Evolutionary conservation across 1,284 basidiomycete genomes (phyloP).

Genomic region (Pisolithus thermaeus): DNA sequence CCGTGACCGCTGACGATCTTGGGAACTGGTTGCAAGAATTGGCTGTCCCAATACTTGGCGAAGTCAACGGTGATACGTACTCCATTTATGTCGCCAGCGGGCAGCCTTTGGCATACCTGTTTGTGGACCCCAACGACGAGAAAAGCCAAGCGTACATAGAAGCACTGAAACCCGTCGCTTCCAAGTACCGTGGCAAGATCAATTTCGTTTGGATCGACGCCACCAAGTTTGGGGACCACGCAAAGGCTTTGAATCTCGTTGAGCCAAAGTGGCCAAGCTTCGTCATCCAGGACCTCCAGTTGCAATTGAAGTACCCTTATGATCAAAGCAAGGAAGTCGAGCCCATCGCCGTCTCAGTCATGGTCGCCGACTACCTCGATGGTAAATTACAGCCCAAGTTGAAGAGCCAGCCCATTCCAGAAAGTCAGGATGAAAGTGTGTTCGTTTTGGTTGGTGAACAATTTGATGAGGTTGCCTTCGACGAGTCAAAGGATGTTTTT

Average conservation of each 20-base stretch:
- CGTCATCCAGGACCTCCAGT: slow-evolving; percentile 83
- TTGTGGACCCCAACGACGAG: slow-evolving; percentile 78
- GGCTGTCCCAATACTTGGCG: slow-evolving; percentile 85
- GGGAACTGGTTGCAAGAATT: slow-evolving; percentile 79
- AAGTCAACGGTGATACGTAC: slow-evolving; percentile 96
- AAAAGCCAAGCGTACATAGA: slow-evolving; percentile 66
- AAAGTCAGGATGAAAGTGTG: slow-evolving; percentile 78
- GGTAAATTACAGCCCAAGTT: slow-evolving; percentile 80
- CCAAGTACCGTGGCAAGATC: slow-evolving; percentile 78
- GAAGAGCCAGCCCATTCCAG: slow-evolving; percentile 89
- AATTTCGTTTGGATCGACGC: slow-evolving; percentile 99
- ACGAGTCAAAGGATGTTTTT: slow-evolving; percentile 92
- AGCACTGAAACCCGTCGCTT: slow-evolving; percentile 70
- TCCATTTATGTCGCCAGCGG: slow-evolving; percentile 75
- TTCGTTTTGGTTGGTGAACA: slow-evolving; percentile 85
- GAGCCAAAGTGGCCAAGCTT: slow-evolving; percentile 90
- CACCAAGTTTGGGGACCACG: slow-evolving; percentile 92
- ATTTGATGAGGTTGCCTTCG: slow-evolving; percentile 83
- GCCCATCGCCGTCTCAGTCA: slow-evolving; percentile 49
- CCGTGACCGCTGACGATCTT: slow-evolving; percentile 57
- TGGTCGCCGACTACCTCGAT: slow-evolving; percentile 62
- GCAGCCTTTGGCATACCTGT: slow-evolving; percentile 93
- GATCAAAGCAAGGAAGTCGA: slow-evolving; percentile 64
- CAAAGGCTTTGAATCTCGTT: slow-evolving; percentile 85
- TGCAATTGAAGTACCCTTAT: slow-evolving; percentile 88